phyloP scores from a whole-genome alignment of 371 early-diverging fungal species.

The Furculomyces boomerangus region DNA sequence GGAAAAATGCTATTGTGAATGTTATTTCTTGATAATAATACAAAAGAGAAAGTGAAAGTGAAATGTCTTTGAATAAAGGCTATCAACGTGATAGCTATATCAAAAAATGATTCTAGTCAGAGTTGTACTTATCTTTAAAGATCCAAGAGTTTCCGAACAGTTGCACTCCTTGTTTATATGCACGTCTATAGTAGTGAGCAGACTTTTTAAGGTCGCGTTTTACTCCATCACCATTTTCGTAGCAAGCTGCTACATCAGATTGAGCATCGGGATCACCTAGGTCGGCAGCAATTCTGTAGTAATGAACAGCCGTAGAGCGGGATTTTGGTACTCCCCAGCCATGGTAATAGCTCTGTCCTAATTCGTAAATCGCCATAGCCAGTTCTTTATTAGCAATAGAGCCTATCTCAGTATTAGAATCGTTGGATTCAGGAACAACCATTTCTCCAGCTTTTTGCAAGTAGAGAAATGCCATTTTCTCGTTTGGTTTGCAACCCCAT shows the following conservation, averaged over 20 bases:
- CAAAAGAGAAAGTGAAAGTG: background rate
- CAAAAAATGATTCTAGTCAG: background rate
- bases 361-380: slow-evolving; percentile 69
- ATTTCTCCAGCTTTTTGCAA: slow-evolving; percentile 60
- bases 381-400: slow-evolving; percentile 36
- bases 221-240: slow-evolving; percentile 60
- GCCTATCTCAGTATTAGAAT: slow-evolving; percentile 14
- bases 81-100: background rate
- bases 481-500: slow-evolving; percentile 60
- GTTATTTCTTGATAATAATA: background rate
- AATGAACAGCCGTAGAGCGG: slow-evolving; percentile 62
- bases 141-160: slow-evolving; percentile 86
- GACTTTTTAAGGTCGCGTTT: slow-evolving; percentile 62
- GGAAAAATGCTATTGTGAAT: too few species aligned
- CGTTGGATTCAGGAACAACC: slow-evolving; percentile 34
- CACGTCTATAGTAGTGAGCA: slow-evolving; percentile 70
- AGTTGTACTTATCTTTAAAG: slow-evolving; percentile 67
- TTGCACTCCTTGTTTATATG: slow-evolving; percentile 58
- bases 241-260: slow-evolving; percentile 63
- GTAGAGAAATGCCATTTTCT: slow-evolving; percentile 42
- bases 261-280: slow-evolving; percentile 83
- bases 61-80: background rate
- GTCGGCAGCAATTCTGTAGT: slow-evolving; percentile 72
- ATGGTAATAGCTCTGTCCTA: slow-evolving; percentile 68
- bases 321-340: slow-evolving; percentile 83